Evolutionary conservation across 169 alveolate genomes (phyloP).

Genomic region (Plasmodium relictum): DNA sequence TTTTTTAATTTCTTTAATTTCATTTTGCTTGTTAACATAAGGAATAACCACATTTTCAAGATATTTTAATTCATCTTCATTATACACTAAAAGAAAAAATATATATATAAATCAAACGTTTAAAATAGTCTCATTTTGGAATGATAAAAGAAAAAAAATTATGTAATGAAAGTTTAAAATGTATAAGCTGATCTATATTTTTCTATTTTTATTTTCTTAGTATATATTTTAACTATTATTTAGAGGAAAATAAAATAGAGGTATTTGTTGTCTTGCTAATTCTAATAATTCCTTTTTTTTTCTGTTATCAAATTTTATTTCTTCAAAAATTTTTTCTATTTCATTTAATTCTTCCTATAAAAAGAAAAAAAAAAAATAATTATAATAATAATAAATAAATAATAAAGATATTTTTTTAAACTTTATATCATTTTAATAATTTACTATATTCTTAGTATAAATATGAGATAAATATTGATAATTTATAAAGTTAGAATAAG

Average conservation of each 20-base stretch:
- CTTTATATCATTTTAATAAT: constrained; percentile 1
- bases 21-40: constrained; percentile 57
- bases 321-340: constrained; percentile 19
- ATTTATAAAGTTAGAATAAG: constrained; percentile 49
- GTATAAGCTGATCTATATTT: neutral
- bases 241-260: constrained; percentile 39
- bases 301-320: constrained; percentile 34
- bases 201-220: neutral
- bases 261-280: constrained; percentile 52
- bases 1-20: constrained; percentile 39
- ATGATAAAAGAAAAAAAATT: neutral
- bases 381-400: neutral
- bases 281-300: constrained; percentile 54
- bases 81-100: constrained; percentile 41
- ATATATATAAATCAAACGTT: neutral
- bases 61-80: constrained; percentile 56
- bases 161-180: neutral
- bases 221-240: constrained; percentile 29
- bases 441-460: constrained; percentile 36
- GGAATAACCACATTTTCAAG: constrained; percentile 45
- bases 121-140: neutral
- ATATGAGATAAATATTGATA: constrained; percentile 50
- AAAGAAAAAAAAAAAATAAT: neutral
- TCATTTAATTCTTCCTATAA: constrained; percentile 48
- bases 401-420: neutral